Evolutionary conservation across 768 basidiomycete genomes (phyloP), one percentile per base, ranked within the genome.

Genomic region (Clavaria fumosa): DNA sequence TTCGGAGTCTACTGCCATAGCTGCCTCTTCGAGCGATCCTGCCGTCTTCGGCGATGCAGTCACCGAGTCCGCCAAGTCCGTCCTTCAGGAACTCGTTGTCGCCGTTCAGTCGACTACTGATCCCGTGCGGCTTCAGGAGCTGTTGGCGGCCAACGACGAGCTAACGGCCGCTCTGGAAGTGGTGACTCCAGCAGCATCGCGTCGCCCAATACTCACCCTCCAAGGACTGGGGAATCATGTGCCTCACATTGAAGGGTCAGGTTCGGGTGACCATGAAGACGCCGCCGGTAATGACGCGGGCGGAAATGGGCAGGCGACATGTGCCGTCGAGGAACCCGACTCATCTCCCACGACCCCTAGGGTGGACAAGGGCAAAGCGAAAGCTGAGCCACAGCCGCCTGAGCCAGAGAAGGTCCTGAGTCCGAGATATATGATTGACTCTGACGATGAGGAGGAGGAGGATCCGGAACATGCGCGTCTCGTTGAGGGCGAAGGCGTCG

Each of bases 331-430:
- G n/a, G 40, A 46, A 23, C 51, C 49, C 2, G 48, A 44, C 6
- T 51, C 53, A 2, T 63, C 56, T 15, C 69, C 64, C 10, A 59
- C 66, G 28, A 80, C 78, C 14, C 78, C 80, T 0, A 66, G 66
- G 34, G 50, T 78, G 11, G 80, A 86, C 54, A 88, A 86, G 53
- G 84, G 83, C 39, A 86, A 86, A 55, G 73, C 66, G 15, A 69
- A 69, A 35, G 81, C 80, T 19, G 64, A 74, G 47, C 71, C 78
- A 1, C 70, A 77, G 49, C 70, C 78, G 1, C 70, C 78, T 55
- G 64, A 72, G 33, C 70, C 59, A 2, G 79, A 82, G 58, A 75
- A 72, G 54, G 71, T 83, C 47, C 58, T 84, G 54, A 72, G 75
- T 52, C 82, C 84, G 14, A 73, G 60, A 58, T 75, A 64, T 36